Conservation (phyloP, 2,329 filamentous ascomycete species). For the Xenoacremonium recifei region DNA sequence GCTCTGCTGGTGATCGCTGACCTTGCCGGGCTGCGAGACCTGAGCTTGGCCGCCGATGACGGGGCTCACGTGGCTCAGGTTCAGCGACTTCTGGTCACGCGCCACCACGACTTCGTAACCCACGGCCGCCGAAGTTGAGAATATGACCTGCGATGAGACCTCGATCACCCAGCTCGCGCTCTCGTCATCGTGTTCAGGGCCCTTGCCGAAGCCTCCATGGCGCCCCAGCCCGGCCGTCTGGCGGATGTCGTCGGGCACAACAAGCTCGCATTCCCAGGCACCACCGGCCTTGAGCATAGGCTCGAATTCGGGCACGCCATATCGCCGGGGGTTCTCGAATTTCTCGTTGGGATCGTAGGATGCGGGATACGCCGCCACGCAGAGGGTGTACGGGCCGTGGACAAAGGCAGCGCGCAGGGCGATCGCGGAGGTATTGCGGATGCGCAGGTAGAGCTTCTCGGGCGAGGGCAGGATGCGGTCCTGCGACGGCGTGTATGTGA, state of each 20-base stretch:
- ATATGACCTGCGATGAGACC: constrained; percentile 88
- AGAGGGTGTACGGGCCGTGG: constrained; percentile 91
- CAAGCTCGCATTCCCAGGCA: constrained; percentile 76
- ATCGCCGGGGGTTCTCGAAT: constrained; percentile 64
- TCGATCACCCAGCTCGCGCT: constrained; percentile 87
- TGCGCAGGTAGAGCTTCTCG: constrained; percentile 74
- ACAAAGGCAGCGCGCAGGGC: constrained; percentile 93
- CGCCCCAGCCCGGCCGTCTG: constrained; percentile 55
- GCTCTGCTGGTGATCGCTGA: constrained; percentile 74
- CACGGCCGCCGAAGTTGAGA: constrained; percentile 84
- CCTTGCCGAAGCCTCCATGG: constrained; percentile 45
- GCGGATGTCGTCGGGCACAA: constrained; percentile 76
- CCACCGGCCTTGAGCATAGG: constrained; percentile 95
- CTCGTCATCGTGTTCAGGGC: constrained; percentile 45
- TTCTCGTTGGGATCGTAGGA: constrained; percentile 81
- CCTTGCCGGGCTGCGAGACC: constrained; percentile 64
- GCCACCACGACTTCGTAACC: constrained; percentile 85
- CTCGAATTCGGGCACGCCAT: constrained; percentile 87
- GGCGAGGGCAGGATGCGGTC: constrained; percentile 91
- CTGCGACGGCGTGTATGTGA: constrained; percentile 86
- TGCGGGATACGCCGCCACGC: constrained; percentile 80
- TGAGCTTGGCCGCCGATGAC: constrained; percentile 44
- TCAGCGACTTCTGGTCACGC: constrained; percentile 80
- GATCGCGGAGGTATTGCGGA: constrained; percentile 89
- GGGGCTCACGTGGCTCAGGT: constrained; percentile 53